Base-by-base conservation (phyloP, 2,329 filamentous ascomycete species). In the Ceratocystiopsis minuta region DNA sequence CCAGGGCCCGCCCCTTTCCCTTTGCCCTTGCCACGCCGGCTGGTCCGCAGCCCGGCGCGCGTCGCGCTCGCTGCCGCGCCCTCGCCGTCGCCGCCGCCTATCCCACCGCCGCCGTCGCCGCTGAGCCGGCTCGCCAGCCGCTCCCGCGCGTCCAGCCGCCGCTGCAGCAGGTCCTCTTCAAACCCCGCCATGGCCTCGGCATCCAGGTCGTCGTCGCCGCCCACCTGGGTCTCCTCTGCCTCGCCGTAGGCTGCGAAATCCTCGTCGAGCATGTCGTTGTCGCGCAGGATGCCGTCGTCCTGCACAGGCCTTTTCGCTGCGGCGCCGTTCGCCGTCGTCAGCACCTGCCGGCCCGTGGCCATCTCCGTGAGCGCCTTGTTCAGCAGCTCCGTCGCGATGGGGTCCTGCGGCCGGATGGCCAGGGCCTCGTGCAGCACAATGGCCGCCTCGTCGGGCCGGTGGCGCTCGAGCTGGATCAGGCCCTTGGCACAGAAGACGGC, bases 341-440 rank as follows among this genome's bases (percentile, higher is more conserved):
- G 15, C 12, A 15, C 15, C 32, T 13, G 11, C 37, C 44, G 12
- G 40, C 20, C 15, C 13, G 36, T 51, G 3, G 69, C 66, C 34
- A 75, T 70, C 56, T 80, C 74, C 24, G 74, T 70, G 2, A 85
- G 62, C 4, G 82, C 80, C 54, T 78, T 79, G 52, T 74, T 77
- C 31, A 90, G 62, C 39, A 90, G 60, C 55, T 90, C 83, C 0
- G 80, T 86, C 3, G 83, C 81, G 49, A 87, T 79, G 6, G 80
- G 75, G 53, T 90, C 83, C 58, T 90, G 83, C 0, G 83, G 80
- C 32, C 73, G 71, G 17, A 88, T 75, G 0, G 82, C 80, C 15
- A 90, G 66, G 1, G 83, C 83, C 57, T 95, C 83, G 51, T 96
- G 90, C 20, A 96, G 64, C 3, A 84, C 76, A 11, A 78, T 68